Evolutionary conservation across 805 yeast genomes (phyloP).

Genomic region (Metschnikowia dekortorum): DNA sequence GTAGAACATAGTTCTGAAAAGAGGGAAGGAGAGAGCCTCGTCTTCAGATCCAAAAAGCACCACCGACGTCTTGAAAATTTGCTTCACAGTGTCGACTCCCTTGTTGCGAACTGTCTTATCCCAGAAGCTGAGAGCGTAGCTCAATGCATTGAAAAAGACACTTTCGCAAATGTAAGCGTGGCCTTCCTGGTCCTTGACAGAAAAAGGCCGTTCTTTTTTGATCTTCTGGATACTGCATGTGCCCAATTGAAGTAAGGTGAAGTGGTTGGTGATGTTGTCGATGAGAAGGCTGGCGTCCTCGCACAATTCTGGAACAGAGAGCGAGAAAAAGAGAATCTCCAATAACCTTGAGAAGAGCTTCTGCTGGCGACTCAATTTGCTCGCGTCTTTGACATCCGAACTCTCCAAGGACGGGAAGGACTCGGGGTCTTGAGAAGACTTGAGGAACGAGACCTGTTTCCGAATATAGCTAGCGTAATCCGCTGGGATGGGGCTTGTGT

Average conservation of each 20-base stretch:
- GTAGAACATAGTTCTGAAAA: slow-evolving; percentile 70
- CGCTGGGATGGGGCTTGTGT: slow-evolving; percentile 46
- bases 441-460: slow-evolving; percentile 45
- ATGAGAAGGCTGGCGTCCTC: slow-evolving; percentile 64
- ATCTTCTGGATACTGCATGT: slow-evolving; percentile 66
- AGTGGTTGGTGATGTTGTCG: slow-evolving; percentile 69
- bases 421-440: slow-evolving; percentile 32
- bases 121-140: slow-evolving; percentile 76
- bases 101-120: slow-evolving; percentile 62
- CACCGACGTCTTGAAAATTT: slow-evolving; percentile 57
- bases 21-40: slow-evolving; percentile 65
- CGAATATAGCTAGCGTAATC: slow-evolving; percentile 42
- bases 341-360: slow-evolving; percentile 59
- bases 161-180: slow-evolving; percentile 62
- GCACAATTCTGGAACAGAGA: slow-evolving; percentile 66
- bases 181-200: slow-evolving; percentile 78
- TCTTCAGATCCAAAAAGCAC: slow-evolving; percentile 63
- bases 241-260: slow-evolving; percentile 71
- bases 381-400: slow-evolving; percentile 44
- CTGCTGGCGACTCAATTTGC: slow-evolving; percentile 56
- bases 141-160: slow-evolving; percentile 68
- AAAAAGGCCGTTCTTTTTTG: slow-evolving; percentile 64
- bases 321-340: slow-evolving; percentile 70
- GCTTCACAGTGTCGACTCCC: slow-evolving; percentile 64
- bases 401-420: slow-evolving; percentile 33